Conservation (phyloP, 2,329 filamentous ascomycete species). For the Apiospora malaysiana region DNA sequence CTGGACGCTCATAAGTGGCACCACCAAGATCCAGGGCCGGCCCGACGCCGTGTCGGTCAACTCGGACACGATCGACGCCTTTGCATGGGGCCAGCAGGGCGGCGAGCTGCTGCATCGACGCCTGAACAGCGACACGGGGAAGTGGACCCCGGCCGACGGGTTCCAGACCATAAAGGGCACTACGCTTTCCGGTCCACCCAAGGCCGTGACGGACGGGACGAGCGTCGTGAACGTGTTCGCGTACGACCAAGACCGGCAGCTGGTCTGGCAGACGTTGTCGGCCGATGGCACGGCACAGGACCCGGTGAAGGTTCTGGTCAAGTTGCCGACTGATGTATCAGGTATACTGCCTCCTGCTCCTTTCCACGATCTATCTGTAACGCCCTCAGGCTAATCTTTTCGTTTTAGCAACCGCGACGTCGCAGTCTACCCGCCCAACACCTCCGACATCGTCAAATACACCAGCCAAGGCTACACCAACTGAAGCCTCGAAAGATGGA, state of each 20-base stretch:
- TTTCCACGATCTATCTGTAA: too few species aligned
- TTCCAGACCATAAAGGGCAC: not conserved
- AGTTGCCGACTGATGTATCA: too few species aligned
- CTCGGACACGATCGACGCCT: not conserved
- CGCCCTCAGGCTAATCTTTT: too few species aligned
- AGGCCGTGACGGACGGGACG: not conserved
- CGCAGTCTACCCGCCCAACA: too few species aligned
- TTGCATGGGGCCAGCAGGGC: not conserved
- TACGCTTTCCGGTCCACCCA: slow-evolving; percentile 8
- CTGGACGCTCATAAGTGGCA: not conserved
- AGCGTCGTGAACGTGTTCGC: slow-evolving; percentile 17
- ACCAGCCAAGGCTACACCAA: too few species aligned
- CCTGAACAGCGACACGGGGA: not conserved
- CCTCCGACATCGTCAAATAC: too few species aligned
- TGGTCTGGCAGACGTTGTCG: not conserved
- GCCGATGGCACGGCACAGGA: too few species aligned
- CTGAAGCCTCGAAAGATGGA: too few species aligned
- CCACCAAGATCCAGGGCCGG: slow-evolving; percentile 12
- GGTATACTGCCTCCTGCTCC: too few species aligned
- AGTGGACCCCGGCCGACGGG: not conserved
- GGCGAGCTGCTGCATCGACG: slow-evolving; percentile 11
- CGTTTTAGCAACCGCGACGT: too few species aligned
- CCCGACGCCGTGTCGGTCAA: not conserved
- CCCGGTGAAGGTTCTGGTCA: too few species aligned
- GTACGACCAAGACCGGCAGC: not conserved